Evolutionary conservation across 495 filamentous ascomycete species (phyloP).

Genomic region (Aspergillus campestris): DNA sequence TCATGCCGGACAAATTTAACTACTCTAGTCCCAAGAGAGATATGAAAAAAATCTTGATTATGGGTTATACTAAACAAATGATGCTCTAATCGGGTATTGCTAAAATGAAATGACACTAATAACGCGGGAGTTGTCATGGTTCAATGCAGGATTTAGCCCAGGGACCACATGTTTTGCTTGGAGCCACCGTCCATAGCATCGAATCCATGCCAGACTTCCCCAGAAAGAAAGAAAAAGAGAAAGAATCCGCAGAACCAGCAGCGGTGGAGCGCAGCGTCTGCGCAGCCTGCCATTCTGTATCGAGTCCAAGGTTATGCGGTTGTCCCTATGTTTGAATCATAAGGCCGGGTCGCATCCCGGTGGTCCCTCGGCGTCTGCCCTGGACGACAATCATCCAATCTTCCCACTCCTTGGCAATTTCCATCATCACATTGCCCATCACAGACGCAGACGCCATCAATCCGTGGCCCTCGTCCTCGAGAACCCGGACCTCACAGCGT

Average conservation of each 20-base stretch:
- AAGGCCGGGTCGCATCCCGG: slow-evolving; percentile 17
- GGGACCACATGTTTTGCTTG: too few species aligned
- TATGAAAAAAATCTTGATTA: too few species aligned
- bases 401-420: slow-evolving; percentile 92
- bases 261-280: slow-evolving; percentile 9
- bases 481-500: slow-evolving; percentile 78
- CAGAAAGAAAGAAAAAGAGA: background rate
- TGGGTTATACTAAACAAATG: too few species aligned
- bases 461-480: slow-evolving; percentile 91
- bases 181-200: too few species aligned
- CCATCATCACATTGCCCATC: slow-evolving; percentile 87
- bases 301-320: background rate
- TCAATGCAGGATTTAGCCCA: too few species aligned
- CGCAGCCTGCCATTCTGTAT: background rate
- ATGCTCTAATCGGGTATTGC: slow-evolving; percentile 21
- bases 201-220: background rate
- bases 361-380: slow-evolving; percentile 34
- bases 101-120: slow-evolving; percentile 9
- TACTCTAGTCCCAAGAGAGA: too few species aligned
- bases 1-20: too few species aligned
- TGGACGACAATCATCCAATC: slow-evolving; percentile 70
- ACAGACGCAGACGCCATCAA: slow-evolving; percentile 91
- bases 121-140: background rate
- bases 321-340: slow-evolving; percentile 9
- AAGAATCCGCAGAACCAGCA: slow-evolving; percentile 22